Conservation (phyloP, 768 basidiomycete species). For the Phanerochaete sordida region DNA sequence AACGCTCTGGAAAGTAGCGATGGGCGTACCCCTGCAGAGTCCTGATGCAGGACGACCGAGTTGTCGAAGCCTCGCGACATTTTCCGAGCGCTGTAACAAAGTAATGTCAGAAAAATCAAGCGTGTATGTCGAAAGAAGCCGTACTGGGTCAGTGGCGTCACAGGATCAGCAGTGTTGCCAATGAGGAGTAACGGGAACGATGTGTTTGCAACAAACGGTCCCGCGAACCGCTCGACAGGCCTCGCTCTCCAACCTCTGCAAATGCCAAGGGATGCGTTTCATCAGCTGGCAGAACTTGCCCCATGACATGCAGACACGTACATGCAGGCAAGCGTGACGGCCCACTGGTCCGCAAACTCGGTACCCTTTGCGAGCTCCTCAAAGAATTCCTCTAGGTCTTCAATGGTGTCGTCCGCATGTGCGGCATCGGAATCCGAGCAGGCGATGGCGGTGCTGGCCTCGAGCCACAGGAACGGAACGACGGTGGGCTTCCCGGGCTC, state of each 20-base stretch:
- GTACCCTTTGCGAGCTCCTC: background rate
- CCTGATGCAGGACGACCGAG: slow-evolving; percentile 3
- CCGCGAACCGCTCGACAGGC: too few relatives aligned
- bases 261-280: too few relatives aligned
- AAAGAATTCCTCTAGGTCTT: background rate
- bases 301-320: too few relatives aligned
- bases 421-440: background rate
- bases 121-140: background rate
- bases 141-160: slow-evolving; percentile 10
- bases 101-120: background rate
- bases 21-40: slow-evolving; percentile 10
- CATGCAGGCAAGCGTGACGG: too few relatives aligned
- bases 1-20: background rate
- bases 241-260: too few relatives aligned
- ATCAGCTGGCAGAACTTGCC: too few relatives aligned
- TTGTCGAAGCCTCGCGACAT: slow-evolving; percentile 5
- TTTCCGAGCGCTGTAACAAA: background rate
- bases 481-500: background rate
- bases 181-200: slow-evolving; percentile 24
- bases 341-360: background rate
- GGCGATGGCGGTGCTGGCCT: background rate
- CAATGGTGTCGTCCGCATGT: background rate
- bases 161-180: slow-evolving; percentile 23
- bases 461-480: background rate
- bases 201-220: slow-evolving; percentile 17